A percentile compares a stretch with the other conserved stretches of the same genome.
phyloP scores from a whole-genome alignment of 2,329 filamentous ascomycete genomes.

The Emmonsiellopsis sp. region DNA sequence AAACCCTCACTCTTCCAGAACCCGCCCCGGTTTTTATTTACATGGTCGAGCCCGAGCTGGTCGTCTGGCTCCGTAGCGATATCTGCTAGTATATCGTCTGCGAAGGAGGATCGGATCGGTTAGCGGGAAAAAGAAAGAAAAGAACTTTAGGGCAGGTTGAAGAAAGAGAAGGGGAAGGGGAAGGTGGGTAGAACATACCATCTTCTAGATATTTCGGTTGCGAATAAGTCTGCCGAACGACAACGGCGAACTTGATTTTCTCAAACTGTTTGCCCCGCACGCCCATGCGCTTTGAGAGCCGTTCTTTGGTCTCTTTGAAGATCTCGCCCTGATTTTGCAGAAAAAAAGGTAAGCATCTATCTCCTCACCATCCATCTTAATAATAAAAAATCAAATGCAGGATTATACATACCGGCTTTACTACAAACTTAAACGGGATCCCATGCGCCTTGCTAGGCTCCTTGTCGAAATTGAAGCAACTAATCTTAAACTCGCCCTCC shows the following conservation, averaged over 20 bases:
- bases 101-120: background rate
- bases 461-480: constrained; percentile 86
- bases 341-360: background rate
- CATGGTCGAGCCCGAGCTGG: constrained; percentile 60
- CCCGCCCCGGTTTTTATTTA: constrained; percentile 51
- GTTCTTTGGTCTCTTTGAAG: constrained; percentile 87
- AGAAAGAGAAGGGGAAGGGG: background rate
- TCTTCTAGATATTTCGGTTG: constrained; percentile 78
- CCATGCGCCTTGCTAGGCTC: constrained; percentile 78
- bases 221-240: constrained; percentile 61
- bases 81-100: constrained; percentile 40
- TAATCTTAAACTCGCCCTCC: constrained; percentile 60
- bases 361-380: too few relatives aligned
- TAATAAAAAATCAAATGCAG: background rate
- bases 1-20: constrained; percentile 55
- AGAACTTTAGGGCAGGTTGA: background rate
- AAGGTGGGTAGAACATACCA: constrained; percentile 50
- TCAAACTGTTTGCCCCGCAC: constrained; percentile 98
- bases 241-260: constrained; percentile 91
- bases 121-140: background rate
- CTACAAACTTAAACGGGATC: constrained; percentile 80
- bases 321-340: constrained; percentile 55
- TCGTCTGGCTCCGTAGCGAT: constrained; percentile 70
- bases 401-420: constrained; percentile 58
- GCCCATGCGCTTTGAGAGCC: constrained; percentile 84